Percentiles rank a stretch among this genome's conserved stretches.
phyloP scores from a whole-genome alignment of 2,329 filamentous ascomycete species.

The Podosphaera xanthii region DNA sequence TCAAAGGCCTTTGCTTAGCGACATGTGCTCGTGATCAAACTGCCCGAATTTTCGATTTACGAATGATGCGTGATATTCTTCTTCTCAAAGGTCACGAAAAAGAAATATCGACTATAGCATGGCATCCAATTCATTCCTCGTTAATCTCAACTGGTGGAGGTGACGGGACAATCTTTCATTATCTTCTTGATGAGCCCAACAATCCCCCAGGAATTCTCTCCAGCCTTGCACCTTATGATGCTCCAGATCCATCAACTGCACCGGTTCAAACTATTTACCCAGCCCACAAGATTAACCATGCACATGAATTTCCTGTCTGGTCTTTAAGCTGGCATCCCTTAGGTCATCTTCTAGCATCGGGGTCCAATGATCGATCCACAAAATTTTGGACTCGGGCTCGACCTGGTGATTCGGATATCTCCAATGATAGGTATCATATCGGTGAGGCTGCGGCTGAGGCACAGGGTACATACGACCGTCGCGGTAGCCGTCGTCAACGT shows the following conservation, averaged over 20 bases:
- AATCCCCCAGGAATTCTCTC: constrained; percentile 49
- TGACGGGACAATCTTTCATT: constrained; percentile 78
- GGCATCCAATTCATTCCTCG: constrained; percentile 82
- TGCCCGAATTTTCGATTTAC: constrained; percentile 76
- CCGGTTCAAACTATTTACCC: constrained; percentile 82
- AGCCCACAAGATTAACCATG: constrained; percentile 65
- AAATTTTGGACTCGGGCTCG: constrained; percentile 87
- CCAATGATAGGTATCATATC: constrained; percentile 86
- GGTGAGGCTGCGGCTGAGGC: constrained; percentile 83
- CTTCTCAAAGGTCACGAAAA: constrained; percentile 88
- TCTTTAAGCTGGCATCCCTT: constrained; percentile 94
- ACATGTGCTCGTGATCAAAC: constrained; percentile 87
- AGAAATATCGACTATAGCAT: constrained; percentile 75
- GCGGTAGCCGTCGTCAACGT: constrained; percentile 52
- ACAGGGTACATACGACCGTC: constrained; percentile 79
- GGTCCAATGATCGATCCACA: constrained; percentile 89
- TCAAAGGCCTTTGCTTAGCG: constrained; percentile 64
- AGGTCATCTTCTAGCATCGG: constrained; percentile 83
- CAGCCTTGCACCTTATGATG: constrained; percentile 66
- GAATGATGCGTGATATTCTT: constrained; percentile 96
- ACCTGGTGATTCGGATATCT: constrained; percentile 64
- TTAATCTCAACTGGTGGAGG: constrained; percentile 76
- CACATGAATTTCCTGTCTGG: constrained; percentile 92
- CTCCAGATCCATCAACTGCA: constrained; percentile 52
- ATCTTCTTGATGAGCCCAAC: constrained; percentile 88